Evolutionary conservation across 805 yeast species (phyloP), one percentile per base, ranked within the genome.

Genomic region (Pichia manshurica): DNA sequence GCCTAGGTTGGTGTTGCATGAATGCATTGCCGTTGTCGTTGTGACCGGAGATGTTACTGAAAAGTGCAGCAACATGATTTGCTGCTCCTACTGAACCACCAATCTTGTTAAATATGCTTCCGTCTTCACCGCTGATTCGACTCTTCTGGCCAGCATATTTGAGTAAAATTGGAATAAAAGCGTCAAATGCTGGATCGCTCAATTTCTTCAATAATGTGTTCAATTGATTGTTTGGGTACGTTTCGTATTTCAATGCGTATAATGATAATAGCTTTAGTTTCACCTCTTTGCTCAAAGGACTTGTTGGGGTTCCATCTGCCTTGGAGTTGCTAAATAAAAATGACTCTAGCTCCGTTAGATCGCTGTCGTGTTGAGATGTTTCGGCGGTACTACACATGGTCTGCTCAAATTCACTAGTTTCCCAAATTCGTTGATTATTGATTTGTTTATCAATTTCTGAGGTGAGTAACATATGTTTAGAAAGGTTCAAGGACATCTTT

Each of bases 401-500:
- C 65, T 93, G 99, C 65, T 93, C 96, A 39, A 90, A 70, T 65
- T 91, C 97, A 53, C 96, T 84, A 3, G 89, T 77, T 50, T 83
- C 87, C 84, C 96, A 86, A 45, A 91, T 70, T 53, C 85, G 73
- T 46, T 73, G 70, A 19, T 65, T 59, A 29, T 82, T 79, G 36
- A 93, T 85, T 51, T 77, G 76, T 49, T 82, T 78, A 59, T 89
- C 95, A 46, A 93, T 75, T 60, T 91, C 97, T 21, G 91, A 78
- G 7, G 91, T 90, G 20, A 93, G 73, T 19, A 95, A 79, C 76
- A 93, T 89, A 65, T 93, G 99, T 59, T 91, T 93, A 28, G 95
- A 78, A 10, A 93, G 88, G 62, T 90, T 91, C 31, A 87, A 81
- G 10, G 95, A 85, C 31, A 91, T 71, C 60, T 86, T 88, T 55